Conservation (phyloP, 306 rosid species). For the Inga oerstediana region DNA sequence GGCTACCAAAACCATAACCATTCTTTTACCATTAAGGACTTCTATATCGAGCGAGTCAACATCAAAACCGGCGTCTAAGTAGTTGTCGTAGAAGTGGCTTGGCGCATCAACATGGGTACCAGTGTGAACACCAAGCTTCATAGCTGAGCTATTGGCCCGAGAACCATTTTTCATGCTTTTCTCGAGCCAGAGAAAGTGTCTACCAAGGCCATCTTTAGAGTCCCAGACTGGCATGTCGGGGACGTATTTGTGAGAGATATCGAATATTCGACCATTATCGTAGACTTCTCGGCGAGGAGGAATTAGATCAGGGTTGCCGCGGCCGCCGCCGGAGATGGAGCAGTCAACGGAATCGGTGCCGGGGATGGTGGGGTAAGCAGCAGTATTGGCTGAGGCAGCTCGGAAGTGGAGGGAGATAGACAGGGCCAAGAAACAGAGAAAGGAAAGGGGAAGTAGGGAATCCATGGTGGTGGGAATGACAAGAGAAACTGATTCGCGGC, state of each 20-base stretch:
- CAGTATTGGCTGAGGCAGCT: constrained; percentile 18
- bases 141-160: constrained; percentile 52
- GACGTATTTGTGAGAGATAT: constrained; percentile 61
- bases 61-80: constrained; percentile 85
- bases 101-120: constrained; percentile 94
- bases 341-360: constrained; percentile 44
- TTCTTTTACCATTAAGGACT: constrained; percentile 64
- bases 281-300: constrained; percentile 87
- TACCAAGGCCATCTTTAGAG: constrained; percentile 65
- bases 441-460: constrained; percentile 1
- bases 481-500: not conserved
- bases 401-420: constrained; percentile 34
- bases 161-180: constrained; percentile 89
- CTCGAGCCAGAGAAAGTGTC: constrained; percentile 64
- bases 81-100: constrained; percentile 74
- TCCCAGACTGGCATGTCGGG: constrained; percentile 65
- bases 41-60: constrained; percentile 74
- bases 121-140: constrained; percentile 72
- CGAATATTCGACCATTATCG: constrained; percentile 64
- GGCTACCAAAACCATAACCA: not conserved
- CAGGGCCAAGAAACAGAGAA: constrained; percentile 36
- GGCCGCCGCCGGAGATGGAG: constrained; percentile 13
- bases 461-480: constrained; percentile 28
- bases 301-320: constrained; percentile 17
- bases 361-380: constrained; percentile 63